Evolutionary conservation across 306 rosid species (phyloP).

Genomic region (Lathyrus oleraceus): DNA sequence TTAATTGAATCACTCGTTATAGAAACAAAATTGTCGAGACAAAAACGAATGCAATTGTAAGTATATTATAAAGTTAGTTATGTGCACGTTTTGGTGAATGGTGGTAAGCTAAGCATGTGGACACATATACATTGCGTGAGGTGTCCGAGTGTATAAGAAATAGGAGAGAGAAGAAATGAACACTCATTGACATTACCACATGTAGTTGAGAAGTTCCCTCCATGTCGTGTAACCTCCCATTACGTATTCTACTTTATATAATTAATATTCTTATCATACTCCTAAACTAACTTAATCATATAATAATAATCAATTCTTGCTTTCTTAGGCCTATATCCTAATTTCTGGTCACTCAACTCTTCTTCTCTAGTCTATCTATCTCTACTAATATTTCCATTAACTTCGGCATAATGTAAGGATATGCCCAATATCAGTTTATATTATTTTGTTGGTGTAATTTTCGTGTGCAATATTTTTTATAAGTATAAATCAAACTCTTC

Average conservation of each 20-base stretch:
- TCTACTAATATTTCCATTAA: slow-evolving; percentile 24
- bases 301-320: slow-evolving; percentile 25
- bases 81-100: slow-evolving; percentile 72
- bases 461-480: neutral
- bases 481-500: no score
- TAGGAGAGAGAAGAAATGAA: slow-evolving; percentile 2
- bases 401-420: slow-evolving; percentile 34
- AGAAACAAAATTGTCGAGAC: no score
- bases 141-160: slow-evolving; percentile 53
- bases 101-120: slow-evolving; percentile 53
- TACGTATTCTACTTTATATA: slow-evolving; percentile 29
- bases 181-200: slow-evolving; percentile 53
- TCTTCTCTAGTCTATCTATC: neutral
- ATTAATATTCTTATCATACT: slow-evolving; percentile 20
- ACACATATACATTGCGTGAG: slow-evolving; percentile 60
- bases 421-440: neutral
- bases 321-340: slow-evolving; percentile 39
- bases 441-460: neutral
- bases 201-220: slow-evolving; percentile 47
- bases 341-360: slow-evolving; percentile 41
- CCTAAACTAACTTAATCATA: slow-evolving; percentile 30
- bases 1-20: no score
- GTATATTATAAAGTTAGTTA: no score
- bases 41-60: no score
- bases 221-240: slow-evolving; percentile 36